Percentiles rank a stretch among this genome's conserved stretches.
phyloP scores from a whole-genome alignment of 2,329 filamentous ascomycete genomes.

The Macroventuria anomochaeta region DNA sequence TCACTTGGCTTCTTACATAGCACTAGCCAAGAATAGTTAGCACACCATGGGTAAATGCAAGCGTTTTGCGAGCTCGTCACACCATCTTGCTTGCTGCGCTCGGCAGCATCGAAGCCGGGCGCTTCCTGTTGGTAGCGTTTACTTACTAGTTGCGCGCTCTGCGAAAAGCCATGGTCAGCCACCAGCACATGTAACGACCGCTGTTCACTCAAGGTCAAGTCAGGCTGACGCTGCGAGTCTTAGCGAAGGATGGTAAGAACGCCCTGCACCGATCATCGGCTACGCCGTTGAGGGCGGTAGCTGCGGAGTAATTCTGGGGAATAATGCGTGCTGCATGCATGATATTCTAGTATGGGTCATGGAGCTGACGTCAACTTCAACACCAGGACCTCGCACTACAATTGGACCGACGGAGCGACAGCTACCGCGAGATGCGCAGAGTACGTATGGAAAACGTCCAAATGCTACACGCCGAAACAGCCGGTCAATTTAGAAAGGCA shows the following conservation, averaged over 20 bases:
- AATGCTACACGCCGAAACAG: no score
- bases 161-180: neutral
- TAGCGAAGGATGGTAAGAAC: neutral
- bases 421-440: no score
- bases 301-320: neutral
- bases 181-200: neutral
- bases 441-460: no score
- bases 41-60: neutral
- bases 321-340: neutral
- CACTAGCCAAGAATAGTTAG: neutral
- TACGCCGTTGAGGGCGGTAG: neutral
- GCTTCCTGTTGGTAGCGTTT: neutral
- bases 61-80: neutral
- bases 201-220: neutral
- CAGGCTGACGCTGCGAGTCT: neutral
- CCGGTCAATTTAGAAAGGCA: no score
- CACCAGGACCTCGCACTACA: neutral
- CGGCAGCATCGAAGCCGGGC: neutral
- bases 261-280: neutral
- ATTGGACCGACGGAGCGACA: no score
- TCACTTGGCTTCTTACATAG: constrained; percentile 9
- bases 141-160: no score
- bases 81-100: neutral
- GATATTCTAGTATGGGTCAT: neutral
- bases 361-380: neutral